These are phyloP conservation scores for Macrophomina tecta DNA, from an alignment of 2,329 filamentous ascomycete genomes.

Conservation along the genomic window DNA sequence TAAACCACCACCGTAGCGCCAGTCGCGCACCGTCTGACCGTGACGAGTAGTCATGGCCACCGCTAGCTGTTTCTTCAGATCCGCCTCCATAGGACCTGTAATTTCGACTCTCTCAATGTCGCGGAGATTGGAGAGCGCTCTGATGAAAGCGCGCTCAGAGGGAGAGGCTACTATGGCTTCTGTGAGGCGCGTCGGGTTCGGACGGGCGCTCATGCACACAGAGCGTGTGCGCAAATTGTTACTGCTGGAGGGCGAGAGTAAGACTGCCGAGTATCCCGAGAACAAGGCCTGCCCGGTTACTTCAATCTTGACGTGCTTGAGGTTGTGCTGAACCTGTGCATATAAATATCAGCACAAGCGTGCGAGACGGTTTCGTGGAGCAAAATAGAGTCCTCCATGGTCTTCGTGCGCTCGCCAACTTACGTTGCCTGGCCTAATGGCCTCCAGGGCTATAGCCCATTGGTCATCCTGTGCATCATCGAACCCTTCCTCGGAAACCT, in stretches of 20 bases:
- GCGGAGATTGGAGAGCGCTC: constrained; percentile 33
- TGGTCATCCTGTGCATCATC: constrained; percentile 30
- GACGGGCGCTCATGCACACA: no score
- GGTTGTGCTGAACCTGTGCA: constrained; percentile 7
- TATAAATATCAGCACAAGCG: background rate
- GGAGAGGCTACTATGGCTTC: background rate
- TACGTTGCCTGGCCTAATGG: constrained; percentile 29
- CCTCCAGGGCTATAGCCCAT: constrained; percentile 31
- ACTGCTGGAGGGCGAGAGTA: constrained; percentile 27
- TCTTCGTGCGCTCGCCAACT: background rate
- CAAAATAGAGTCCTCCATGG: background rate
- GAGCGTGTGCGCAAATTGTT: background rate
- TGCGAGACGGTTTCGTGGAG: background rate
- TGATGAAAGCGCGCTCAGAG: constrained; percentile 30
- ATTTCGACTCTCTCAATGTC: constrained; percentile 31
- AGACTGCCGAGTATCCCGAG: constrained; percentile 27
- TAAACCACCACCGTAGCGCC: constrained; percentile 1
- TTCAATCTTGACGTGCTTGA: constrained; percentile 12
- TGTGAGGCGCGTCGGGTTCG: background rate
- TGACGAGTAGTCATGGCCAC: constrained; percentile 17
- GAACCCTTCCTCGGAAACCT: constrained; percentile 28
- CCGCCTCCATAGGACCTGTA: constrained; percentile 6
- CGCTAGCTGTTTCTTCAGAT: constrained; percentile 13
- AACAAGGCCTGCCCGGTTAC: constrained; percentile 23
- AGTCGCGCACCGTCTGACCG: constrained; percentile 6